Conservation (phyloP, 2,329 filamentous ascomycete species). For the Fusarium tupiense region DNA sequence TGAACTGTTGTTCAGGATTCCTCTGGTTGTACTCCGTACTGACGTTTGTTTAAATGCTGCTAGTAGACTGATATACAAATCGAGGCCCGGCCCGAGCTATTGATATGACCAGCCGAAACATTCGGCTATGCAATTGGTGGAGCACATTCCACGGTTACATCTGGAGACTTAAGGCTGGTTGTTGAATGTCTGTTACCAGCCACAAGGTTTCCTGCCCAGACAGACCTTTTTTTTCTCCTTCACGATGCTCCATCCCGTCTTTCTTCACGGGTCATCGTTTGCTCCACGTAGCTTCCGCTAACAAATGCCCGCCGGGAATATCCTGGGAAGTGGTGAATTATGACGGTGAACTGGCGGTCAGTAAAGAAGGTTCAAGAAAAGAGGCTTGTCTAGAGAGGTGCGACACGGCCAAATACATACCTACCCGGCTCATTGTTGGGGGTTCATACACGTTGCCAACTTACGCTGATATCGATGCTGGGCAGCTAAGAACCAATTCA, state of each 20-base stretch:
- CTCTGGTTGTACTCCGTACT: conserved; percentile 1
- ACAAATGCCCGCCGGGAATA: conserved; percentile 34
- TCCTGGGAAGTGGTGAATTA: conserved; percentile 28
- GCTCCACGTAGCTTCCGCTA: conserved; percentile 38
- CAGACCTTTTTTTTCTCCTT: conserved; percentile 5
- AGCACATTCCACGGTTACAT: background rate
- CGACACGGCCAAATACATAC: conserved; percentile 21
- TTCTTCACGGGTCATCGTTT: conserved; percentile 22
- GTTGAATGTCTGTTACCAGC: background rate
- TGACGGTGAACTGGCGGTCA: conserved; percentile 62
- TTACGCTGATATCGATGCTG: conserved; percentile 7
- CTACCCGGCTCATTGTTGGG: conserved; percentile 8
- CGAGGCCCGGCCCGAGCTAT: conserved; percentile 41
- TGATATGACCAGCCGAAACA: conserved; percentile 24
- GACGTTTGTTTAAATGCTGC: conserved; percentile 10
- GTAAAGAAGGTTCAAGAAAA: conserved; percentile 23
- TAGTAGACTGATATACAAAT: conserved; percentile 27
- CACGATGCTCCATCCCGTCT: conserved; percentile 21
- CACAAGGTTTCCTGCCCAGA: conserved; percentile 12
- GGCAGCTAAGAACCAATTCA: conserved; percentile 2
- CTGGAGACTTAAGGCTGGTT: background rate
- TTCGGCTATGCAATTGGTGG: conserved; percentile 3
- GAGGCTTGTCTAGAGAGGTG: conserved; percentile 24
- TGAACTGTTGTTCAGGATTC: conserved; percentile 23
- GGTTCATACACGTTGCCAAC: conserved; percentile 18